phyloP scores from a whole-genome alignment of 495 filamentous ascomycete species.

The Podospora conica region DNA sequence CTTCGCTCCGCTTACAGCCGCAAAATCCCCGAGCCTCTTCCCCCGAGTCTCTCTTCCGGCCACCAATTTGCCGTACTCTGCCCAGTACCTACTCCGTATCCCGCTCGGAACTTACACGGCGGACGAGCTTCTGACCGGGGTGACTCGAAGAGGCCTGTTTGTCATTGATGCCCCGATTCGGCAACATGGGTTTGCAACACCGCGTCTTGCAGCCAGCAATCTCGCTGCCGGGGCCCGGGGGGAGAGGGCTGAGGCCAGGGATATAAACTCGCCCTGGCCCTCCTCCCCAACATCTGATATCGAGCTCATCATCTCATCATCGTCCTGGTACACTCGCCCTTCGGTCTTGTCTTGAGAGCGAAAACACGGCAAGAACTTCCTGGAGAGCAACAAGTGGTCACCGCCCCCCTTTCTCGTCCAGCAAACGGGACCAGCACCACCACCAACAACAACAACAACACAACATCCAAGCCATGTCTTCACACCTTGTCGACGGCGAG shows the following conservation, averaged over 20 bases:
- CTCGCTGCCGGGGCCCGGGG: background rate
- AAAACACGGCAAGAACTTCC: background rate
- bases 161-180: background rate
- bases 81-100: too few relatives aligned
- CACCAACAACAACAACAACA: background rate
- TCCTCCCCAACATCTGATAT: background rate
- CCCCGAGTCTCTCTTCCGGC: background rate
- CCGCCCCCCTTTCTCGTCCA: background rate
- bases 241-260: background rate
- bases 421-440: background rate
- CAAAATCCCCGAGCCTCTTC: background rate
- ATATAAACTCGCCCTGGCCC: background rate
- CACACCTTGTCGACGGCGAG: background rate
- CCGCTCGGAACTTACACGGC: background rate
- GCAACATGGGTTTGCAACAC: background rate
- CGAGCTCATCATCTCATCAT: background rate
- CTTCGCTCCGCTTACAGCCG: background rate
- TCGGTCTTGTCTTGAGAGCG: background rate
- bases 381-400: background rate
- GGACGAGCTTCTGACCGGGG: background rate
- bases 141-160: background rate
- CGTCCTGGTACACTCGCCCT: background rate
- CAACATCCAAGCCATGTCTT: background rate
- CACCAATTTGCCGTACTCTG: too few relatives aligned
- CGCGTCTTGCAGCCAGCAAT: background rate